Evolutionary conservation across 805 yeast species (phyloP), one percentile per base, ranked within the genome.

Genomic region (Spathaspora hagerdaliae): DNA sequence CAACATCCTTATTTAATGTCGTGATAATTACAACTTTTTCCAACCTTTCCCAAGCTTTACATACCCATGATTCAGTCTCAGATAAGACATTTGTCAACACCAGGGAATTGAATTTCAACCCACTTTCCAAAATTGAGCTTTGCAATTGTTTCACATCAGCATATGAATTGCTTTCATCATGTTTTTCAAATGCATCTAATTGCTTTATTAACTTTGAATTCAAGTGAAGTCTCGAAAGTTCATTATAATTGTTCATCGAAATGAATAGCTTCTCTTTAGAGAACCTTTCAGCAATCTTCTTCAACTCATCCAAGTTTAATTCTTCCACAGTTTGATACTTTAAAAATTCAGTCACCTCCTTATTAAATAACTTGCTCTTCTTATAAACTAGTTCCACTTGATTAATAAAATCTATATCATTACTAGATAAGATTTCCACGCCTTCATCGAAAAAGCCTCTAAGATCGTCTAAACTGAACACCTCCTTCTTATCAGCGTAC

Each of bases 341-440:
- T 27, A 64, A 48, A 48, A 60, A 57, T 2, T 45, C 32, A 26
- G 39, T 29, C 27, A 59, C 51, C 12, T 54, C 42, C 1, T 43
- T 26, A 36, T 66, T 58, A 36, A 64, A 59, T 6, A 27, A 38
- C 13, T 59, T 52, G 35, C 74, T 70, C 6, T 51, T 47, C 11
- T 40, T 45, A 35, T 69, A 51, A 41, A 62, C 59, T 8, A 43
- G 15, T 35, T 60, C 61, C 3, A 66, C 51, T 6, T 47, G 44
- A n/a, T 49, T 36, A 27, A 65, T 46, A 40, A 68, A 72, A 40
- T 78, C 59, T 14, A 66, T 45, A 24, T 70, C 71, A 10, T 69
- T 57, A 5, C 36, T 38, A 1, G 67, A 59, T 32, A 72, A 54
- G 5, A 64, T 51, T 19, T 53, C 43, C 14, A 57, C 36, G 5